Base-by-base conservation (phyloP, 257 asterid species). In the Jaltomata sinuosa region DNA sequence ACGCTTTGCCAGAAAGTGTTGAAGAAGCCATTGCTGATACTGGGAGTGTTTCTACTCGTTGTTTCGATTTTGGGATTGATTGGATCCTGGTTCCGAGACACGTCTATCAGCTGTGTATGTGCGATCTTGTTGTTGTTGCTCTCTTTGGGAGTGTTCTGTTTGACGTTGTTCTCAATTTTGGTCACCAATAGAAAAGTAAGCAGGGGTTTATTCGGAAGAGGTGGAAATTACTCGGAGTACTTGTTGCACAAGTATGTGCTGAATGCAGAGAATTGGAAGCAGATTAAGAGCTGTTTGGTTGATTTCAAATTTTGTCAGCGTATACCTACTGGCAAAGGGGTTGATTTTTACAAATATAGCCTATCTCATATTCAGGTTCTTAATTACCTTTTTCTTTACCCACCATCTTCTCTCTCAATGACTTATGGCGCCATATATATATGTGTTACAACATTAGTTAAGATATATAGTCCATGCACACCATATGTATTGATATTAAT, bases 171-270 rank as follows among this genome's bases (percentile, higher is more conserved):
- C 84, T 79, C 94, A 2, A 81, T 93, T 0, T 38, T 90, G 31
- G 97, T 93, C 4, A 93, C 97, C 1, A 95, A 89, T 31, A 88
- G 68, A 34, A 84, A 84, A 3, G 89, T 88, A 2, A 94, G 93
- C 5, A 84, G n/a, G 38, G 91, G 84, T 3, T 14, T 95, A 9
- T 91, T 97, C n/a, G 85, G 87, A 8, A 85, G 36, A 59, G 94
- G 93, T 25, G 96, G 95, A 3, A 93, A 93, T 84, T 93, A 92
- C 88, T 91, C 97, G 0, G 34, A 59, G 38, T 25, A 69, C 74
- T 11, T 94, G 98, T 83, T 95, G 90, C 92, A 91, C 84, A 92
- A 79, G 18, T 84, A 93, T 74, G 98, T 92, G 15, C 27, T 89
- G 9, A 89, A 89, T 83, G 92, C 65, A 3, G 82, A 84, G 12